A percentile compares a stretch with the other conserved stretches of the same genome.
phyloP scores from a whole-genome alignment of 805 yeast species.

The Vanderwaltozyma yarrowii region DNA sequence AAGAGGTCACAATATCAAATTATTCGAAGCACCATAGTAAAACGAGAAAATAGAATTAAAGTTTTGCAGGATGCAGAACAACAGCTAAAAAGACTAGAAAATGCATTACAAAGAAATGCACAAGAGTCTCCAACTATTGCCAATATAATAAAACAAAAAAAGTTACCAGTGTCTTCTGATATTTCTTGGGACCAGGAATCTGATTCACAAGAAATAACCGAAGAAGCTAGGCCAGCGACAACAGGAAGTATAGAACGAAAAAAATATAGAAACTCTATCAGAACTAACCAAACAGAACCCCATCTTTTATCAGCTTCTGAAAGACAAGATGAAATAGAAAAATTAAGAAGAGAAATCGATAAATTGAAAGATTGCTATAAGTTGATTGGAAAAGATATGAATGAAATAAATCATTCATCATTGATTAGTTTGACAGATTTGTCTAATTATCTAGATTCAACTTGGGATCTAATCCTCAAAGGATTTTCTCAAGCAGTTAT shows the following conservation, averaged over 20 bases:
- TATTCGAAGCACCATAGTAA: slow-evolving; percentile 32
- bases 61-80: slow-evolving; percentile 28
- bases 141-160: not conserved
- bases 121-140: slow-evolving; percentile 7
- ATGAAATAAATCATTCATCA: slow-evolving; percentile 28
- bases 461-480: slow-evolving; percentile 24
- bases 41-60: slow-evolving; percentile 25
- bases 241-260: slow-evolving; percentile 1
- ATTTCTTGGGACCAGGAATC: slow-evolving; percentile 1
- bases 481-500: slow-evolving; percentile 27
- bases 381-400: slow-evolving; percentile 29
- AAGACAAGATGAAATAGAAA: slow-evolving; percentile 30
- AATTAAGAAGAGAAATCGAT: slow-evolving; percentile 28
- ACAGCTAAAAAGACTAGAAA: slow-evolving; percentile 20
- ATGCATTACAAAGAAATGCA: slow-evolving; percentile 29
- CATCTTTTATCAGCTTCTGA: slow-evolving; percentile 28
- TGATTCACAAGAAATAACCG: slow-evolving; percentile 6
- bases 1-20: slow-evolving; percentile 43
- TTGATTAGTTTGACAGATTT: slow-evolving; percentile 23
- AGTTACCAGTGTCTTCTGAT: not conserved
- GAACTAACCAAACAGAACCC: slow-evolving; percentile 19
- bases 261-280: slow-evolving; percentile 5
- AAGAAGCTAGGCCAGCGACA: not conserved
- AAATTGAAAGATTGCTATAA: slow-evolving; percentile 33
- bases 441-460: slow-evolving; percentile 19